Conservation (phyloP, 2,329 filamentous ascomycete species). For the Trichoderma sp. region DNA sequence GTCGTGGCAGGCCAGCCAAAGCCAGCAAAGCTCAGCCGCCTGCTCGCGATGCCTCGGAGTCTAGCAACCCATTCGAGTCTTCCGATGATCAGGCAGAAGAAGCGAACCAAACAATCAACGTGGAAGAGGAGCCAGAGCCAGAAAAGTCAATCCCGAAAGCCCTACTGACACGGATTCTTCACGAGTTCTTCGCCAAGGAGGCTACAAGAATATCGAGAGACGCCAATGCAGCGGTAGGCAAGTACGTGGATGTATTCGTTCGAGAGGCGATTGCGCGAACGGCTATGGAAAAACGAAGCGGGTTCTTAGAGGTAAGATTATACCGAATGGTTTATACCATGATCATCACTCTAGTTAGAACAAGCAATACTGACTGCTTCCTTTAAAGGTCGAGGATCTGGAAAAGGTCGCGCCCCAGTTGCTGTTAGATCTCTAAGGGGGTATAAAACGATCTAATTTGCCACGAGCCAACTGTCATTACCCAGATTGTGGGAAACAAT, state of each 20-base stretch:
- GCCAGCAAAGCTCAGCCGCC: constrained; percentile 33
- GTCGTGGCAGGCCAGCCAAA: constrained; percentile 43
- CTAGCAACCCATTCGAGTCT: constrained; percentile 42
- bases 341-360: background rate
- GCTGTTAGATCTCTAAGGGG: constrained; percentile 74
- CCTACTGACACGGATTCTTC: constrained; percentile 73
- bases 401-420: constrained; percentile 86
- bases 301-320: constrained; percentile 70
- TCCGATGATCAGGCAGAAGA: constrained; percentile 38
- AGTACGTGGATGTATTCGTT: constrained; percentile 90
- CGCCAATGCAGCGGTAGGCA: constrained; percentile 73
- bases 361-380: constrained; percentile 24
- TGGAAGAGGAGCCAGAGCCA: constrained; percentile 40
- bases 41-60: constrained; percentile 32
- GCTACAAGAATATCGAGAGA: constrained; percentile 74
- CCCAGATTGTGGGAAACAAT: too few relatives aligned
- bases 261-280: constrained; percentile 83
- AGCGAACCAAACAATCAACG: constrained; percentile 26
- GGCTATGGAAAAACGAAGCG: constrained; percentile 67
- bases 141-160: constrained; percentile 66
- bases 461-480: background rate
- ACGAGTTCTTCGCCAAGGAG: constrained; percentile 75
- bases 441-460: background rate
- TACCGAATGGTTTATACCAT: background rate
- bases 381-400: constrained; percentile 73